These are phyloP conservation scores for Trichophyton simii DNA, from an alignment of 2,329 filamentous ascomycete species.

Conservation along the genomic window DNA sequence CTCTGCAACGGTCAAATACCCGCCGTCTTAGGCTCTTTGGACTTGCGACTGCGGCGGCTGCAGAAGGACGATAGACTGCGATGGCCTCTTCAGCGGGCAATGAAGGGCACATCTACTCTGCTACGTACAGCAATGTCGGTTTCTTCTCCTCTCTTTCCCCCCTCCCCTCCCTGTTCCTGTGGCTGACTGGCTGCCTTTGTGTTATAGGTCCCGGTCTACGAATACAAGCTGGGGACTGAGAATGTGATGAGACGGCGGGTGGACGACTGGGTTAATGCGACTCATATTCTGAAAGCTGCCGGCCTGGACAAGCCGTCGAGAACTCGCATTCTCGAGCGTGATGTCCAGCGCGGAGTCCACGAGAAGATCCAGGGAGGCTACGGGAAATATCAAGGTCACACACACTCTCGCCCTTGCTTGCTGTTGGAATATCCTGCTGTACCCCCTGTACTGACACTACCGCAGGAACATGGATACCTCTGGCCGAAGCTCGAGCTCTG, in stretches of 20 bases:
- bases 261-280: conserved; percentile 99
- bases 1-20: background rate
- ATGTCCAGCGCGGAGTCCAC: conserved; percentile 91
- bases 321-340: conserved; percentile 86
- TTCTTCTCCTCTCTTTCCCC: conserved; percentile 7
- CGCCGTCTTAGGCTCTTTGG: background rate
- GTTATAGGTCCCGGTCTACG: conserved; percentile 77
- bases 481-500: conserved; percentile 65
- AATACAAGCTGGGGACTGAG: conserved; percentile 73
- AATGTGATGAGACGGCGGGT: conserved; percentile 92
- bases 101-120: conserved; percentile 45
- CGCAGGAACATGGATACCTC: conserved; percentile 85
- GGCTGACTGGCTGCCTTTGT: background rate
- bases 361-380: conserved; percentile 98
- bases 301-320: conserved; percentile 94
- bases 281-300: conserved; percentile 92
- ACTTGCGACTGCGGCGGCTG: background rate
- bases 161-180: background rate
- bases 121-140: conserved; percentile 52
- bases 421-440: too few species aligned
- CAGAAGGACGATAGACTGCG: background rate
- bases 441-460: background rate
- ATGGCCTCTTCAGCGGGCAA: conserved; percentile 24
- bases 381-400: conserved; percentile 84
- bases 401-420: background rate